Evolutionary conservation across 495 filamentous ascomycete genomes (phyloP), one percentile per base, ranked within the genome.

Genomic region (Trichodelitschia bisporula): DNA sequence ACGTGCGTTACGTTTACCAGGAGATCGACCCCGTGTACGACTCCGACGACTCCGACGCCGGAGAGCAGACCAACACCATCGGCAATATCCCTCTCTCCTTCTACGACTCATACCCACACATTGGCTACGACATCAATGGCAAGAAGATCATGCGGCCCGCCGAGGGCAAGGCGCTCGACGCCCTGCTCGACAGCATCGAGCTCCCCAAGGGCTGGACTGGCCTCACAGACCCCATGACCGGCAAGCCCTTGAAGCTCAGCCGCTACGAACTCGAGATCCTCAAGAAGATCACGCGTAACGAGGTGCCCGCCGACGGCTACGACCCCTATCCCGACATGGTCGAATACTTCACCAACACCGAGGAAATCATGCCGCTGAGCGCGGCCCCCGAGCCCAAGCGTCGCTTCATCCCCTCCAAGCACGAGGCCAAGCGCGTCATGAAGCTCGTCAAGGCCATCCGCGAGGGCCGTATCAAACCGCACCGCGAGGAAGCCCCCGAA

Each of bases 191-290:
- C 42, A 90, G 76, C 48, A 95, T 97, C 39, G 86, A 97, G 40
- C 57, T 97, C n/a, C 86, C 86, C 17, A 79, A 90, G 61, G 89
- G 86, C 32, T 97, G 82, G 80, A 97, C 86, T 32, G 86, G 86
- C 31, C 62, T 95, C 13, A 91, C 80, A 2, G 86, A 97, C 50
- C 76, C 80, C 12, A 63, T 74, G 10, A 95, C 86, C 4, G 86
- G 86, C 19, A 84, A 86, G 53, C 82, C 83, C 1, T 50, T 93
- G 40, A 70, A 92, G 41, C 54, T 97, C 23, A 89, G 66, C 40
- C 64, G 73, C 32, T 73, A 92, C 29, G 86, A 97, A 49, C 48
- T 97, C 42, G 77, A 93, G 40, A 61, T 95, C 34, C 53, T 97
- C 36, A 68, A 69, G 38, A 79, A 79, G 44, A 68, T 97, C 16